A percentile compares a stretch with the other conserved stretches of the same genome.
These are phyloP conservation scores for Syncephalastrum racemosum DNA, from an alignment of 371 early-diverging fungal species.

Conservation along the genomic window DNA sequence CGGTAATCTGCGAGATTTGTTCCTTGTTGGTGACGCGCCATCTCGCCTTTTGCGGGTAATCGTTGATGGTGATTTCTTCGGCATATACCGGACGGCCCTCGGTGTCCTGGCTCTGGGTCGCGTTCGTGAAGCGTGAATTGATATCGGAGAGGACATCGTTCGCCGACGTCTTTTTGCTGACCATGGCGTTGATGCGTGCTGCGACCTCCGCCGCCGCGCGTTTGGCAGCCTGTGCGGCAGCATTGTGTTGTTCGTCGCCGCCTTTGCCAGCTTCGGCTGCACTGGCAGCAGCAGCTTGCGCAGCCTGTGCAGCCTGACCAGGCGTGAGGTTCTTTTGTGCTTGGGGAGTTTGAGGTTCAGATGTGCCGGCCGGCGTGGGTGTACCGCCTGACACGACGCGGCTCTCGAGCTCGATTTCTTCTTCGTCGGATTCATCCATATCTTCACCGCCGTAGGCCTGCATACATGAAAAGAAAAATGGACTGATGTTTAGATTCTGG, in stretches of 20 bases:
- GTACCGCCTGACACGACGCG: conserved; percentile 20
- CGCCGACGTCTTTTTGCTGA: conserved; percentile 18
- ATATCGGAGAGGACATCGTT: conserved; percentile 37
- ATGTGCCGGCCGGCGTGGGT: conserved; percentile 12
- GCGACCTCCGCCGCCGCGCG: conserved; percentile 48
- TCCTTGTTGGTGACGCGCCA: conserved; percentile 96
- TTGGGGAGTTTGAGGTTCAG: conserved; percentile 5
- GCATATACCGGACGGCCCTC: conserved; percentile 54
- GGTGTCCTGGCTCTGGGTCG: conserved; percentile 23
- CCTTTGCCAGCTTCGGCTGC: conserved; percentile 41
- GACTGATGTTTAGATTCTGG: not conserved
- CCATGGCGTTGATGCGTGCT: conserved; percentile 46
- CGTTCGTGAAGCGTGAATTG: conserved; percentile 23
- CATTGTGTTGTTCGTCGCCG: conserved; percentile 36
- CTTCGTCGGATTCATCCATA: conserved; percentile 71
- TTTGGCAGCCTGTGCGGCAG: conserved; percentile 55
- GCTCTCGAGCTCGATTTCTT: conserved; percentile 59
- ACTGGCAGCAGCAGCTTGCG: conserved; percentile 43
- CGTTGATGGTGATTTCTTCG: conserved; percentile 95
- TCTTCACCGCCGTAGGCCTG: conserved; percentile 76
- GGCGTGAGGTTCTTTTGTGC: conserved; percentile 9
- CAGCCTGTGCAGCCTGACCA: conserved; percentile 50
- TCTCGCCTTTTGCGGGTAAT: conserved; percentile 95
- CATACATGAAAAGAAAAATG: not conserved
- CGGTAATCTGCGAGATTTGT: conserved; percentile 87